These are phyloP conservation scores for Phytophthora cryptogea DNA, from an alignment of 352 stramenopile genomes.

Conservation along the genomic window DNA sequence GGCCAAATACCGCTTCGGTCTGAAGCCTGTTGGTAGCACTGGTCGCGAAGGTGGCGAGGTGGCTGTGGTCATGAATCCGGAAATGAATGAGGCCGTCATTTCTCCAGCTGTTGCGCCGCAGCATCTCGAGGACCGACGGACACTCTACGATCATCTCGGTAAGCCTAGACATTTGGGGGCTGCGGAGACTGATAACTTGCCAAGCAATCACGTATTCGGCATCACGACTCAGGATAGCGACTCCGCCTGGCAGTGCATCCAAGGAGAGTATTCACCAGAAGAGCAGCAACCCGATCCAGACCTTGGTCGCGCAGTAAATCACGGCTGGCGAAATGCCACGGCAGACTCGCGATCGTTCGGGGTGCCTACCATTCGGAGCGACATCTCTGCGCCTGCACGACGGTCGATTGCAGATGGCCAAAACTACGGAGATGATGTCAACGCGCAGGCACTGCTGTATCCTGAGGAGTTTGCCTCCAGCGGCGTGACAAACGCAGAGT, in stretches of 20 bases:
- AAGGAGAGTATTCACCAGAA: conserved; percentile 78
- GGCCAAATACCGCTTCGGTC: conserved; percentile 71
- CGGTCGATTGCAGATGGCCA: conserved; percentile 88
- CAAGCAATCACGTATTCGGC: conserved; percentile 68
- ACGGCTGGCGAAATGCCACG: conserved; percentile 85
- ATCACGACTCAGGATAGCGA: conserved; percentile 54
- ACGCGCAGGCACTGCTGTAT: conserved; percentile 83
- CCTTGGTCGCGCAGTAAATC: conserved; percentile 80
- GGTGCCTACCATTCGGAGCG: conserved; percentile 81
- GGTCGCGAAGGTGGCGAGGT: conserved; percentile 49
- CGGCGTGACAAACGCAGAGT: conserved; percentile 86
- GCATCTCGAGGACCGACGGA: conserved; percentile 77
- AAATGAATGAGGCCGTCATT: conserved; percentile 63
- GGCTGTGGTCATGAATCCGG: conserved; percentile 61
- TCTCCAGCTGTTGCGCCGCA: conserved; percentile 53
- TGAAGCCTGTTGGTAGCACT: conserved; percentile 35
- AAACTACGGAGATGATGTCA: conserved; percentile 91
- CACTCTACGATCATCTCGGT: conserved; percentile 76
- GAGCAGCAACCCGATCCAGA: conserved; percentile 85
- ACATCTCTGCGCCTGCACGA: conserved; percentile 74
- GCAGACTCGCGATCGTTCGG: conserved; percentile 72
- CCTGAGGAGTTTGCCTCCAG: conserved; percentile 80
- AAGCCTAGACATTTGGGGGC: conserved; percentile 64
- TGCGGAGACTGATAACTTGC: conserved; percentile 37
- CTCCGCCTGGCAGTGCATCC: conserved; percentile 77